Conservation (phyloP, 2,329 filamentous ascomycete genomes). For the Epichloe gansuensis region DNA sequence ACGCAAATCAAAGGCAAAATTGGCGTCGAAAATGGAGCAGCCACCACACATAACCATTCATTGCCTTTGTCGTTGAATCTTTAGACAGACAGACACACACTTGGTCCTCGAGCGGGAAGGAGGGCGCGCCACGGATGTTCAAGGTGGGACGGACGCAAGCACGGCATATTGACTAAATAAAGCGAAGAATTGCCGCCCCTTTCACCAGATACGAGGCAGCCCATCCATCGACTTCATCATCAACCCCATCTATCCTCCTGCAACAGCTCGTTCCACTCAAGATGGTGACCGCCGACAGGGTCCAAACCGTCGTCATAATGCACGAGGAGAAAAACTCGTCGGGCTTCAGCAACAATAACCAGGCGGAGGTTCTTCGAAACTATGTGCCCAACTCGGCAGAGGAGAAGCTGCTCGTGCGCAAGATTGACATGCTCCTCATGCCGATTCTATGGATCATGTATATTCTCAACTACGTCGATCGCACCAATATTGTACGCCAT, state of each 20-base stretch:
- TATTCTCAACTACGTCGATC: slow-evolving; percentile 46
- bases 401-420: slow-evolving; percentile 22
- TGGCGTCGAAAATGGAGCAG: background rate
- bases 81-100: too few species aligned
- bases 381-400: slow-evolving; percentile 15
- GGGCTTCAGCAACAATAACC: slow-evolving; percentile 9
- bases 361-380: slow-evolving; percentile 14
- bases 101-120: background rate
- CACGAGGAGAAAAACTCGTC: background rate
- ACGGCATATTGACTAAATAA: background rate
- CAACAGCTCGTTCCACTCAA: background rate
- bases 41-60: background rate
- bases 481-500: slow-evolving; percentile 45
- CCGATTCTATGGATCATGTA: slow-evolving; percentile 48
- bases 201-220: background rate
- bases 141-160: too few species aligned
- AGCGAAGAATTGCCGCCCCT: background rate
- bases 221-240: too few species aligned
- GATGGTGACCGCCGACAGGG: background rate
- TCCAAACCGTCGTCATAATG: background rate
- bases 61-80: background rate
- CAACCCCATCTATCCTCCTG: too few species aligned
- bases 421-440: slow-evolving; percentile 27
- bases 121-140: background rate
- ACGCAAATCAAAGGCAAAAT: background rate